Percentiles rank a stretch among this genome's conserved stretches.
Conservation (phyloP, 306 rosid genomes). For the Benincasa hispida region DNA sequence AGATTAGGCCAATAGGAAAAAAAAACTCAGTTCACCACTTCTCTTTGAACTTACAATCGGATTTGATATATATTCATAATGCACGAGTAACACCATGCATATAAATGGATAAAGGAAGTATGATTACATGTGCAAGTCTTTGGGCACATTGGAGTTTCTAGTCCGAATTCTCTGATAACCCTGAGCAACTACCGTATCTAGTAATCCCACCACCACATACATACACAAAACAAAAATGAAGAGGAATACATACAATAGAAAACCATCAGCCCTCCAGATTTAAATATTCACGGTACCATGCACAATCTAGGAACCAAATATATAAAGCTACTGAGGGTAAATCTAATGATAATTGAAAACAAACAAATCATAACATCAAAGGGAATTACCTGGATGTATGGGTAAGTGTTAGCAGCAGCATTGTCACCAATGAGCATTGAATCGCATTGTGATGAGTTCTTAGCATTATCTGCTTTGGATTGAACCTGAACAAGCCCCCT, state of each 20-base stretch:
- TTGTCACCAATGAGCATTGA: constrained; percentile 90
- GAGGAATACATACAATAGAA: not conserved
- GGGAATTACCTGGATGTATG: constrained; percentile 61
- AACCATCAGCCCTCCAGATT: not conserved
- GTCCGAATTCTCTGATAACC: not conserved
- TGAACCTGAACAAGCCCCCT: constrained; percentile 91
- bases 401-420: constrained; percentile 92
- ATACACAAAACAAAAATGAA: not conserved
- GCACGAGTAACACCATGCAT: not conserved
- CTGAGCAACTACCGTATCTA: not conserved
- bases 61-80: not conserved
- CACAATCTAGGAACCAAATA: not conserved
- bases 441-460: constrained; percentile 84
- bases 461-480: constrained; percentile 74
- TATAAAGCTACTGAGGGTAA: not conserved
- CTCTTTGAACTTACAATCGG: not conserved
- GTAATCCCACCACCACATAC: not conserved
- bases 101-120: not conserved
- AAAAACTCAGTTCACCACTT: not conserved
- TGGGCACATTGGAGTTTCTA: not conserved
- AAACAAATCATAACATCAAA: not conserved
- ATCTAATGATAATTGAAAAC: not conserved
- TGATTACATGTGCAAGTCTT: not conserved
- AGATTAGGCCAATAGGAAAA: not conserved
- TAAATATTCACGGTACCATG: not conserved